These are phyloP conservation scores for Chenopodium suecicum DNA, from an alignment of 148 eudicot species.

Conservation along the genomic window DNA sequence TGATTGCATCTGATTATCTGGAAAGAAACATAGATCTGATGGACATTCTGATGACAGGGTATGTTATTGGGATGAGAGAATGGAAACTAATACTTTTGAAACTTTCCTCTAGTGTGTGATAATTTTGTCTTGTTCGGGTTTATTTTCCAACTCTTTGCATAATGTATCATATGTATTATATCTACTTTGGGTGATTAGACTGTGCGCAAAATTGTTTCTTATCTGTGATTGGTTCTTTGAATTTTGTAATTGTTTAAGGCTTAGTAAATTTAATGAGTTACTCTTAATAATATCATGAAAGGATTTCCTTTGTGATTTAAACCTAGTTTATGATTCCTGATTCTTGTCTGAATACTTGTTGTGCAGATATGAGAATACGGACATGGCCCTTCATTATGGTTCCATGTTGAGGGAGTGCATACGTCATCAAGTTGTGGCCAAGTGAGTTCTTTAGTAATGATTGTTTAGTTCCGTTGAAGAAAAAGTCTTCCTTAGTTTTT, in stretches of 20 bases:
- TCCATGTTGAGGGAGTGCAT: constrained; percentile 99
- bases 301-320: neutral
- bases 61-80: constrained; percentile 34
- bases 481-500: neutral
- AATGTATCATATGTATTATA: neutral
- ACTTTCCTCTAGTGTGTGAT: neutral
- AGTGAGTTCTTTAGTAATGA: constrained; percentile 42
- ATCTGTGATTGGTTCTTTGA: neutral
- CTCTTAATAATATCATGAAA: neutral
- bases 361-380: constrained; percentile 74
- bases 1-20: constrained; percentile 94
- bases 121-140: neutral
- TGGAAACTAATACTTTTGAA: constrained; percentile 2
- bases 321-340: neutral
- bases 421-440: constrained; percentile 96
- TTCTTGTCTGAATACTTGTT: constrained; percentile 12
- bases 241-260: neutral
- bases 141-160: neutral
- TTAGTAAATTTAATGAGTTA: neutral
- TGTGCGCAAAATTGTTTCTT: neutral
- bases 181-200: neutral
- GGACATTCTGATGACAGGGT: constrained; percentile 84
- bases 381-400: constrained; percentile 92
- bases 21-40: constrained; percentile 82
- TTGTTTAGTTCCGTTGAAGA: neutral